Evolutionary conservation across 352 stramenopile species (phyloP).

Genomic region (Phytophthora sp.): DNA sequence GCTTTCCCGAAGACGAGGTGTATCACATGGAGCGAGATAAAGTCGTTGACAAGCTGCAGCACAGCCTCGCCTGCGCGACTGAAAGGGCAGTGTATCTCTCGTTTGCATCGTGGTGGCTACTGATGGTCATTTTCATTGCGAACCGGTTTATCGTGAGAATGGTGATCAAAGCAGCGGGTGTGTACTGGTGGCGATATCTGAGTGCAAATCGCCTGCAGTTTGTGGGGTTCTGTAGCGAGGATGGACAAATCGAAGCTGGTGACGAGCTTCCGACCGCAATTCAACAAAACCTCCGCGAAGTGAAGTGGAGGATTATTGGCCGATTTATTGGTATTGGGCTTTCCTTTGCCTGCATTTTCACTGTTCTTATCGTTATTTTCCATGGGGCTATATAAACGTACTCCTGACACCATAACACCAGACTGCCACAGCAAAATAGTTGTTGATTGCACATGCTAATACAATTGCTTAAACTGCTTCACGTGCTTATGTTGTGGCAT

Average conservation of each 20-base stretch:
- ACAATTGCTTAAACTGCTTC: slow-evolving; percentile 1
- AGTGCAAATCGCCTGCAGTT: slow-evolving; percentile 61
- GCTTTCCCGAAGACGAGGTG: slow-evolving; percentile 21
- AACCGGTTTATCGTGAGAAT: slow-evolving; percentile 55
- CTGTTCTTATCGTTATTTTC: slow-evolving; percentile 22
- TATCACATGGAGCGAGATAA: slow-evolving; percentile 8
- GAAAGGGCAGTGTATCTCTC: slow-evolving; percentile 71
- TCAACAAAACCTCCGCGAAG: slow-evolving; percentile 38
- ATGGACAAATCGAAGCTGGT: slow-evolving; percentile 43
- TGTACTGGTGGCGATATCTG: slow-evolving; percentile 66
- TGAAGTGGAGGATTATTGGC: slow-evolving; percentile 48
- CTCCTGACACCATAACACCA: background rate
- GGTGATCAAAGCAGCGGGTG: slow-evolving; percentile 45
- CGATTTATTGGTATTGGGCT: slow-evolving; percentile 40
- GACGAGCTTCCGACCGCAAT: slow-evolving; percentile 45
- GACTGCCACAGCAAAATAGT: background rate
- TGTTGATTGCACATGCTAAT: background rate
- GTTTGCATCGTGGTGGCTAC: slow-evolving; percentile 66
- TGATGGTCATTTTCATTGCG: slow-evolving; percentile 49
- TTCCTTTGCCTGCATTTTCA: slow-evolving; percentile 13
- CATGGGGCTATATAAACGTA: slow-evolving; percentile 11
- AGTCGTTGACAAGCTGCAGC: slow-evolving; percentile 39
- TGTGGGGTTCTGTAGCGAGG: slow-evolving; percentile 59
- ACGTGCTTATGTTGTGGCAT: background rate
- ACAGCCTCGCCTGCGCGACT: slow-evolving; percentile 48